These are phyloP conservation scores for Aschersonia sp. DNA, from an alignment of 2,329 filamentous ascomycete genomes.

Conservation along the genomic window DNA sequence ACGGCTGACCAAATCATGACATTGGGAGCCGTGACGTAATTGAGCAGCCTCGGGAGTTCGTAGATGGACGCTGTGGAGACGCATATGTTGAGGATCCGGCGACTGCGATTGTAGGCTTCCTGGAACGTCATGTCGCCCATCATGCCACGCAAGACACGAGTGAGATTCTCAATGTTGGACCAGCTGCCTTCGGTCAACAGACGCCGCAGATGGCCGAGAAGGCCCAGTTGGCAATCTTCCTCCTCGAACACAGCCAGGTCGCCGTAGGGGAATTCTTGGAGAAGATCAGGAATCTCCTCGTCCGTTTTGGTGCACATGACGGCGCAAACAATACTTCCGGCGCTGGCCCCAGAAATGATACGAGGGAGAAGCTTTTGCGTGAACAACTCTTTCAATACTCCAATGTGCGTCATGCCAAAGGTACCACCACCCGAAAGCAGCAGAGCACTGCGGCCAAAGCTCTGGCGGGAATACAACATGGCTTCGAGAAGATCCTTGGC, in stretches of 20 bases:
- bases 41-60: constrained; percentile 73
- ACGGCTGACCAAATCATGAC: constrained; percentile 95
- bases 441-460: constrained; percentile 73
- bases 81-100: constrained; percentile 83
- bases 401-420: constrained; percentile 85
- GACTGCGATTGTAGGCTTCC: constrained; percentile 89
- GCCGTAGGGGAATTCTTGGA: constrained; percentile 62
- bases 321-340: constrained; percentile 73
- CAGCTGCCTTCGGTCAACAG: constrained; percentile 71
- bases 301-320: constrained; percentile 68
- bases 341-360: constrained; percentile 78
- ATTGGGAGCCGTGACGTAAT: constrained; percentile 87
- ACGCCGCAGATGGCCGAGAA: constrained; percentile 55
- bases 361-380: constrained; percentile 63
- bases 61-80: constrained; percentile 81
- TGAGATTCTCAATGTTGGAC: constrained; percentile 73
- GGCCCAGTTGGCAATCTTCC: constrained; percentile 38
- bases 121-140: constrained; percentile 88
- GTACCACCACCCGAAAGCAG: constrained; percentile 77
- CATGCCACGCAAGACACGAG: constrained; percentile 64
- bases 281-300: constrained; percentile 57
- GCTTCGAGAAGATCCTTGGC: constrained; percentile 49
- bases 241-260: constrained; percentile 70
- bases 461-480: constrained; percentile 58
- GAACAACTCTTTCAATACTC: constrained; percentile 70